These are phyloP conservation scores for Litchi chinensis DNA, from an alignment of 345 rosid species.

Conservation along the genomic window DNA sequence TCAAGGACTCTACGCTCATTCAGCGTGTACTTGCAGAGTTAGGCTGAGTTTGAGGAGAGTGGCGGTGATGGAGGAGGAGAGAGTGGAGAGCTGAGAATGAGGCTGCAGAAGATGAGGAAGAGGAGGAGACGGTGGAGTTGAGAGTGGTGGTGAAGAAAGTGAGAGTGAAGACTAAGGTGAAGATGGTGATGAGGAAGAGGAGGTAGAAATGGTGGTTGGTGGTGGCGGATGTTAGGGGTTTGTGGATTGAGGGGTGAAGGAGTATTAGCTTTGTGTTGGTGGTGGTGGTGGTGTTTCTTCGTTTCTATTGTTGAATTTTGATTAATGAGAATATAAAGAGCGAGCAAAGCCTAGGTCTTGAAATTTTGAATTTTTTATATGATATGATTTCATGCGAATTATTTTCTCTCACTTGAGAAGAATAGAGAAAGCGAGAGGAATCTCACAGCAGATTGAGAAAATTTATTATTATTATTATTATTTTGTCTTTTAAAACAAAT, in stretches of 20 bases:
- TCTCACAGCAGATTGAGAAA: conserved; percentile 31
- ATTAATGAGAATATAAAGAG: neutral
- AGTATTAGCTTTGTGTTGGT: conserved; percentile 69
- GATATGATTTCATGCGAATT: neutral
- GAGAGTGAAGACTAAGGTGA: conserved; percentile 69
- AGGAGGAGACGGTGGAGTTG: conserved; percentile 20
- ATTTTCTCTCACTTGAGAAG: neutral
- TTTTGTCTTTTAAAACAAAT: no score
- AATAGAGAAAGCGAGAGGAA: conserved; percentile 19
- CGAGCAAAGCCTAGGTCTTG: neutral
- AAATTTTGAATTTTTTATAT: no score
- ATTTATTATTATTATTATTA: neutral
- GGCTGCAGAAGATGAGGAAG: conserved; percentile 15
- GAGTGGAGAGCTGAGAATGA: conserved; percentile 25
- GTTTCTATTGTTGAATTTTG: conserved; percentile 26
- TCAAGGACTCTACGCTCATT: no score
- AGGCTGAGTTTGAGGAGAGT: conserved; percentile 86
- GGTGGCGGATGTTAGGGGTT: conserved; percentile 31
- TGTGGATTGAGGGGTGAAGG: conserved; percentile 70
- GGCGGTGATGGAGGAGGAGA: conserved; percentile 48
- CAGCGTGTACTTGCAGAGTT: no score
- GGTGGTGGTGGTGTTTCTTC: conserved; percentile 57
- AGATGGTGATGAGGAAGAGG: conserved; percentile 59
- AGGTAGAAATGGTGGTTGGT: conserved; percentile 55
- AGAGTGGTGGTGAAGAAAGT: conserved; percentile 54